Percentiles rank a stretch among this genome's conserved stretches.
These are phyloP conservation scores for Kodamaea kakaduensis DNA, from an alignment of 805 yeast species.

Conservation along the genomic window DNA sequence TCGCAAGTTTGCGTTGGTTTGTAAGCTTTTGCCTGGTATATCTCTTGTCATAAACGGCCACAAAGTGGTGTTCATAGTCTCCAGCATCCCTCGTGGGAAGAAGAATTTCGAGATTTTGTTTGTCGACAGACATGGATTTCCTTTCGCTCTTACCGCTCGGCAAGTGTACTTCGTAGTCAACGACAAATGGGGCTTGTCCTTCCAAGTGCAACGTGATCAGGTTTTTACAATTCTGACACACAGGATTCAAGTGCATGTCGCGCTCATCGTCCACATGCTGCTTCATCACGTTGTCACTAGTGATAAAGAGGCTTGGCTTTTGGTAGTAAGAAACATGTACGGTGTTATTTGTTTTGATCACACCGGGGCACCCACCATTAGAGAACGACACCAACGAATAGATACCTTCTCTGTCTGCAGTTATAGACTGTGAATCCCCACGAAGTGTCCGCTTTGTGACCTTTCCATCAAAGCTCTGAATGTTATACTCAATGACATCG, in stretches of 20 bases:
- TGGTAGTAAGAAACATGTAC: constrained; percentile 21
- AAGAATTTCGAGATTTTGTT: constrained; percentile 26
- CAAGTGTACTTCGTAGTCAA: constrained; percentile 57
- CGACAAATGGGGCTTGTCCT: constrained; percentile 65
- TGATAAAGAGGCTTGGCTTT: constrained; percentile 23
- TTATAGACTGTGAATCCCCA: constrained; percentile 21
- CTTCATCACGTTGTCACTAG: constrained; percentile 15
- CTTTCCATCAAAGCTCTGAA: constrained; percentile 15
- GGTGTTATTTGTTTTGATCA: constrained; percentile 18
- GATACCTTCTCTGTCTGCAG: constrained; percentile 38
- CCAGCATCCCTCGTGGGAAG: constrained; percentile 51
- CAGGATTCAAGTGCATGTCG: constrained; percentile 20
- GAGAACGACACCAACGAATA: constrained; percentile 38
- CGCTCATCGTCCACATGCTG: constrained; percentile 24
- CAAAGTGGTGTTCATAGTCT: constrained; percentile 55
- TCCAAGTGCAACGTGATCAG: constrained; percentile 37
- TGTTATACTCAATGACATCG: constrained; percentile 32
- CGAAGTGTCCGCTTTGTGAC: not conserved
- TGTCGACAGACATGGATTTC: constrained; percentile 30
- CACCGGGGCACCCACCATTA: constrained; percentile 47
- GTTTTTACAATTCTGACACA: constrained; percentile 30
- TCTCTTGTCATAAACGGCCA: constrained; percentile 59
- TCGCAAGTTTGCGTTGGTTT: constrained; percentile 12
- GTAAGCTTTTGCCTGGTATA: constrained; percentile 43
- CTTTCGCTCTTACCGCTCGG: constrained; percentile 51